A percentile compares a stretch with the other conserved stretches of the same genome.
Evolutionary conservation across 2,329 filamentous ascomycete genomes (phyloP).

Genomic region (Blastomyces parvus): DNA sequence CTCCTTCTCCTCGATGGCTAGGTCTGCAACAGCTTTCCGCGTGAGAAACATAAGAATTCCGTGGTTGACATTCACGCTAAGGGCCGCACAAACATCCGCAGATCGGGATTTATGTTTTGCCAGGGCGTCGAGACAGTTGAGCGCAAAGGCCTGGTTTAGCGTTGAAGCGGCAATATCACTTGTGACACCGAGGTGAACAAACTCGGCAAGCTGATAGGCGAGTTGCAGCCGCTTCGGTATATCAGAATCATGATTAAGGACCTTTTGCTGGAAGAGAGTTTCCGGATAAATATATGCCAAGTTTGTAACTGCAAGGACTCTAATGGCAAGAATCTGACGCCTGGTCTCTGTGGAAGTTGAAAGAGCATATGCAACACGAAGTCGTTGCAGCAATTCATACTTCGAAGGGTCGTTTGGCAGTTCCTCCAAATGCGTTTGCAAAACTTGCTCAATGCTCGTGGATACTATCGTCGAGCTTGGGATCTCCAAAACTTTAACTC

Average conservation of each 20-base stretch:
- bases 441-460: slow-evolving; percentile 28
- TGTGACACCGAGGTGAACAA: slow-evolving; percentile 73
- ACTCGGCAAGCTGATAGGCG: slow-evolving; percentile 81
- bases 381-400: slow-evolving; percentile 76
- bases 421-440: slow-evolving; percentile 44
- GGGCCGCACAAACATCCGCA: slow-evolving; percentile 74
- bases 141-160: slow-evolving; percentile 69
- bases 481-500: slow-evolving; percentile 54
- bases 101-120: slow-evolving; percentile 67
- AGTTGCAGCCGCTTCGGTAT: slow-evolving; percentile 83
- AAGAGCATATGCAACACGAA: slow-evolving; percentile 76
- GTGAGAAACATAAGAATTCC: slow-evolving; percentile 89
- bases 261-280: slow-evolving; percentile 69
- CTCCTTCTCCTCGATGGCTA: slow-evolving; percentile 52
- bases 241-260: slow-evolving; percentile 78
- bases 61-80: slow-evolving; percentile 93
- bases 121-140: slow-evolving; percentile 76
- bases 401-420: slow-evolving; percentile 58
- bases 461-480: slow-evolving; percentile 41
- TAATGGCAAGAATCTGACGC: slow-evolving; percentile 67
- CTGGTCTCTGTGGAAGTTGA: slow-evolving; percentile 55
- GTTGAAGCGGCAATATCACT: slow-evolving; percentile 59
- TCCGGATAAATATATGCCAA: slow-evolving; percentile 83
- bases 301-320: slow-evolving; percentile 80
- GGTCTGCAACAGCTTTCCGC: slow-evolving; percentile 76